Evolutionary conservation across 2,329 filamentous ascomycete species (phyloP), one percentile per base, ranked within the genome.

Genomic region (Penicillium verrucosum): DNA sequence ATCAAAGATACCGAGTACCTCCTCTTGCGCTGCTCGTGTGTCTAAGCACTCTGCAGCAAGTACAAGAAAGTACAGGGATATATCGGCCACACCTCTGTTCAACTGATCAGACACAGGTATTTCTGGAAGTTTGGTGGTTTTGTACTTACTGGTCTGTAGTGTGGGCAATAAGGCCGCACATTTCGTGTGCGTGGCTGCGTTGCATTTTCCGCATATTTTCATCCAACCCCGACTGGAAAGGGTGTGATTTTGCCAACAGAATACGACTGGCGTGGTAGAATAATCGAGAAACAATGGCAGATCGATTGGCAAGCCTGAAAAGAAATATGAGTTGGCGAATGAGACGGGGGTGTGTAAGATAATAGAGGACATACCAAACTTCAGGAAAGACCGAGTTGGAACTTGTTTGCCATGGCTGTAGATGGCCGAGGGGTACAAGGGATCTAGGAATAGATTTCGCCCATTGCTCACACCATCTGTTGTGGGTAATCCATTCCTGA

Each of bases 251-350:
- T 4, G 89, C 85, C 5, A 97, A 82, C 34, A 97, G 77, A 61
- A 89, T 88, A 75, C 93, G 88, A 23, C 89, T 87, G 0, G 90
- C 94, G 70, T 97, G 92, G 70, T 95, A 97, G 71, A 96, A 92
- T 9, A 97, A 80, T 45, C 90, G 85, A 4, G 89, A 90, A 27
- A 96, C 84, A 32, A 94, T 87, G 3, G 90, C 89, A 4, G 89
- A 83, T 55, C 89, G 84, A 73, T 94, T 94, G 66, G 93, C 86
- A 50, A 96, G 80, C 90, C 87, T 90, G 57, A 7, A 47, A 12
- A 21, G 7, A 47, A 12, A 21, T 52, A 36, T 60, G n/a, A 56
- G 41, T 53, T 32, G 49, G 16, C 32, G 23, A 32, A 14, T n/a
- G 42, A 25, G 18, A 12, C n/a, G 42, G 30, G 30, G n/a, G 29